phyloP scores from a whole-genome alignment of 2,329 filamentous ascomycete genomes.

The Phoma sp. region DNA sequence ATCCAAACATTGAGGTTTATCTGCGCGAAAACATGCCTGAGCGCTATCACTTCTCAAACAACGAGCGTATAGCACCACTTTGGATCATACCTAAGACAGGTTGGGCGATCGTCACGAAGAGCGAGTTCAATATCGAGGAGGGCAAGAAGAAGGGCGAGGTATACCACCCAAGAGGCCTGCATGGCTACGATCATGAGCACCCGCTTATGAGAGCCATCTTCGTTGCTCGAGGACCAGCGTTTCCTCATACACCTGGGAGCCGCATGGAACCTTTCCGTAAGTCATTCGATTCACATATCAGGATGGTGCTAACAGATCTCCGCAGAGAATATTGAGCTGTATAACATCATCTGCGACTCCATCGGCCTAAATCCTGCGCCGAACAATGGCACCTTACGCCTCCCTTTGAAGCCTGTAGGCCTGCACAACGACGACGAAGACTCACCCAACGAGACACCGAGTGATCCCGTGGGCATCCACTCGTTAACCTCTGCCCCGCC shows the following conservation, averaged over 20 bases:
- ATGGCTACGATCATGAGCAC: conserved; percentile 95
- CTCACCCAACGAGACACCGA: conserved; percentile 56
- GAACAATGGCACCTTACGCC: conserved; percentile 86
- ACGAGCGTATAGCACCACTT: conserved; percentile 87
- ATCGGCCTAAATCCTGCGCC: conserved; percentile 74
- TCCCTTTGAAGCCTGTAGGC: conserved; percentile 71
- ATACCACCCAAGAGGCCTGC: conserved; percentile 84
- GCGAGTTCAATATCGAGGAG: conserved; percentile 77
- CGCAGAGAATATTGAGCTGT: conserved; percentile 90
- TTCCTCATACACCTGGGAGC: conserved; percentile 84
- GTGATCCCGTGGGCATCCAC: conserved; percentile 56
- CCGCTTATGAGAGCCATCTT: conserved; percentile 97
- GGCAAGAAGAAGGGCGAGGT: conserved; percentile 68
- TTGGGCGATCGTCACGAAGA: conserved; percentile 85
- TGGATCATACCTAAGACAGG: conserved; percentile 94
- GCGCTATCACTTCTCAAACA: conserved; percentile 88
- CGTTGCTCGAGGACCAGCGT: conserved; percentile 88
- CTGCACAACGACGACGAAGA: conserved; percentile 63
- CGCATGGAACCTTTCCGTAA: conserved; percentile 82
- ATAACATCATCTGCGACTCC: conserved; percentile 93
- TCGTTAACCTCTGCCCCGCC: conserved; percentile 9
- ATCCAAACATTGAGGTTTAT: conserved; percentile 84
- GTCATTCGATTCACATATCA: conserved; percentile 45
- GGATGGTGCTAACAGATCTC: neutral
- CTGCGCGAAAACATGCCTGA: conserved; percentile 90